phyloP scores from a whole-genome alignment of 2,329 filamentous ascomycete genomes.

The Aspergillus sp. region DNA sequence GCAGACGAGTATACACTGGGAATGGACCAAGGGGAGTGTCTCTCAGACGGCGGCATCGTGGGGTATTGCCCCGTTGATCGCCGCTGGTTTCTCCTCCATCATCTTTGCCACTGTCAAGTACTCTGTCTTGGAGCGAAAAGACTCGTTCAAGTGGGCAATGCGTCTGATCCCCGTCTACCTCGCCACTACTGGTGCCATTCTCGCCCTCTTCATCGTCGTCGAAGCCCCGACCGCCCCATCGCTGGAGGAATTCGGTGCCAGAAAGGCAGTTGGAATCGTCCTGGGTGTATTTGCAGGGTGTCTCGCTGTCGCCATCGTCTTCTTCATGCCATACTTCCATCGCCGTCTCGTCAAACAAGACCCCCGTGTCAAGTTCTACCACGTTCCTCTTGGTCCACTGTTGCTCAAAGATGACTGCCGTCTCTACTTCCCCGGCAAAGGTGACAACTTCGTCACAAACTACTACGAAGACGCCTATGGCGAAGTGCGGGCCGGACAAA shows the following conservation, averaged over 20 bases:
- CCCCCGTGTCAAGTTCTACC: slow-evolving; percentile 17
- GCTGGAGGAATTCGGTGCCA: slow-evolving; percentile 19
- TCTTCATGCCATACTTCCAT: slow-evolving; percentile 23
- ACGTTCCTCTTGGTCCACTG: slow-evolving; percentile 36
- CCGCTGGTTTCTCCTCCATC: slow-evolving; percentile 44
- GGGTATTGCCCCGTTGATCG: slow-evolving; percentile 46
- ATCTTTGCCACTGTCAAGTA: slow-evolving; percentile 50
- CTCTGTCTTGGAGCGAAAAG: slow-evolving; percentile 44
- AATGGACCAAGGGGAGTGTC: slow-evolving; percentile 41
- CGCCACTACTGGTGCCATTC: slow-evolving; percentile 44
- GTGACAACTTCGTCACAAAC: slow-evolving; percentile 31
- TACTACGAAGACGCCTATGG: slow-evolving; percentile 35
- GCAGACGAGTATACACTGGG: slow-evolving; percentile 17
- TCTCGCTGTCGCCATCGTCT: slow-evolving; percentile 16
- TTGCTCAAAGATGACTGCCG: slow-evolving; percentile 34
- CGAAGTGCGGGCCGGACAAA: slow-evolving; percentile 16
- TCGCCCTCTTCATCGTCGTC: slow-evolving; percentile 57
- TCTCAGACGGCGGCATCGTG: slow-evolving; percentile 46
- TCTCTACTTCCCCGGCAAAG: slow-evolving; percentile 37
- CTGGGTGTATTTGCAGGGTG: slow-evolving; percentile 22
- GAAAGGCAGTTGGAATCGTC: slow-evolving; percentile 20
- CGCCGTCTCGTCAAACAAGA: slow-evolving; percentile 21
- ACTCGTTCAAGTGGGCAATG: slow-evolving; percentile 48
- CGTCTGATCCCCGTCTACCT: slow-evolving; percentile 47
- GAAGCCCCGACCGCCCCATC: slow-evolving; percentile 20